Evolutionary conservation across 768 basidiomycete species (phyloP), one percentile per base, ranked within the genome.

Genomic region (Leccinum pellstonianum): DNA sequence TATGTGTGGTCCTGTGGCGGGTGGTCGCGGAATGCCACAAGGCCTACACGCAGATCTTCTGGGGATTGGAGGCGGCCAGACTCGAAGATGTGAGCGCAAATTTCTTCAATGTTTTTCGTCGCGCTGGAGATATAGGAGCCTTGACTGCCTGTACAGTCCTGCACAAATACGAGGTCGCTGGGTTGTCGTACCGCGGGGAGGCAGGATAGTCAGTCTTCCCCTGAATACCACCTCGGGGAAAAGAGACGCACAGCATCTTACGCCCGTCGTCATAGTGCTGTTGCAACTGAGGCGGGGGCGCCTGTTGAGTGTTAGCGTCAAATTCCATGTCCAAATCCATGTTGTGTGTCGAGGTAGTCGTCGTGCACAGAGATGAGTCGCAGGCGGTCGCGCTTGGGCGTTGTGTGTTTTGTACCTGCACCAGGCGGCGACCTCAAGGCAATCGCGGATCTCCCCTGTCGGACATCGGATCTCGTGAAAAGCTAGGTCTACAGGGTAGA

Each of bases 1-100:
- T 95, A 98, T 57, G 94, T 95, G 68, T 92, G 93, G 71, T 98
- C 95, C 77, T 98, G 95, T 15, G 95, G 95, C 25, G 95, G 95
- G 70, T 98, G 93, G 77, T 98, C 95, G 62, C 96, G 86, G 77
- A 95, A 98, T 46, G 94, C 95, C 64, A 98, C 83, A 60, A 98
- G 83, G 59, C 95, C 97, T 43, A 98, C 86, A 62, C 93, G 86
- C 21, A 96, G 83, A 73, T 97, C 95, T 68, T 96, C 94, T 49
- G 79, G 83, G 57, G 83, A 79, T 70, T 90, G 88, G n/a, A 98
- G 84, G 68, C 90, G 91, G 46, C 95, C 95, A 23, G 93, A 95
- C 76, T 95, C 90, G 76, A 92, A 92, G 64, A 98, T 98, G 76
- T 91, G 88, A 51, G 89, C 90, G 71, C 91, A 95, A 70, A 98